Evolutionary conservation across 345 rosid species (phyloP), one percentile per base, ranked within the genome.

Genomic region (Melaleuca quinquenervia): DNA sequence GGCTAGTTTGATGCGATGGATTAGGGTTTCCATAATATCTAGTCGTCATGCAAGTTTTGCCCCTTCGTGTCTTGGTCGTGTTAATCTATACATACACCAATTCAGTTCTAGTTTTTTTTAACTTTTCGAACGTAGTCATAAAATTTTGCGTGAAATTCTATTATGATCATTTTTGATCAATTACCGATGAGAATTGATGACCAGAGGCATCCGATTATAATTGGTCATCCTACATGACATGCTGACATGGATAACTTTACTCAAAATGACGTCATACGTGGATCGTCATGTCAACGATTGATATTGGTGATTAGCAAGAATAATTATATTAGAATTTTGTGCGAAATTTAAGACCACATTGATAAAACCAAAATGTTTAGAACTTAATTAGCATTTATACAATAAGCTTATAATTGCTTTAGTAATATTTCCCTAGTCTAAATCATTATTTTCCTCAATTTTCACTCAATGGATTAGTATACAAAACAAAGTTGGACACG

Each of bases 241-340:
- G 62, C 24, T 56, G 6, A 11, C 13, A 2, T 56, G 62, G 3
- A 56, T 13, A 56, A 56, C 0, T 56, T 56, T 56, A 24, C 62
- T 26, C 0, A 0, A 56, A 56, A 56, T 1, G 1, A 5, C 0
- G 0, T 56, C 14, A 24, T 56, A 26, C 11, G 27, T 56, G 62
- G 12, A 56, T 56, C 0, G 15, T 13, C 62, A 24, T 6, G 6
- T 56, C 26, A 26, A 13, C 11, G 27, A 56, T 24, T 55, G 22
- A 10, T 55, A 55, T 55, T 22, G 24, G 13, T 0, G 5, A 24
- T 56, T 26, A 56, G 29, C 15, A 5, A 3, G 27, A 56, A 56
- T 6, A 1, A 24, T 56, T 24, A 56, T 5, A 56, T 2, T 26
- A 6, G 24, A 24, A 56, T 56, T 56, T 26, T 14, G 24, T 24